These are phyloP conservation scores for Pleurotus djamor DNA, from an alignment of 768 basidiomycete genomes.

Conservation along the genomic window DNA sequence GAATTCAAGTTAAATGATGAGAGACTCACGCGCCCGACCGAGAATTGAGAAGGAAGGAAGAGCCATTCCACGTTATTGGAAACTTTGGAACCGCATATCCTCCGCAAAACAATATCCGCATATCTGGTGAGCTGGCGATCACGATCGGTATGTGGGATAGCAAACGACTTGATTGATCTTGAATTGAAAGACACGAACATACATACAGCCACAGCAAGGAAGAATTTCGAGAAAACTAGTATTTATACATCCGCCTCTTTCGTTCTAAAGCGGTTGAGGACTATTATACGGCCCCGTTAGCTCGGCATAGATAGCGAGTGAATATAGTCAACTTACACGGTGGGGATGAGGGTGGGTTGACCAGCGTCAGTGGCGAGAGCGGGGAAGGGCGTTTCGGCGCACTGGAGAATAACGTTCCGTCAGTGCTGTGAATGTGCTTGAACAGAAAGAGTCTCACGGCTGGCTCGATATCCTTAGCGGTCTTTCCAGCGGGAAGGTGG, in stretches of 20 bases:
- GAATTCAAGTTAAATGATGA: too few species aligned
- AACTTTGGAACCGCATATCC: too few species aligned
- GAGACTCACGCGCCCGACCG: too few species aligned
- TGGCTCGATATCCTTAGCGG: conserved; percentile 24
- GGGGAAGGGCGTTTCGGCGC: conserved; percentile 31
- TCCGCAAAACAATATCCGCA: too few species aligned
- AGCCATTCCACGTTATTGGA: too few species aligned
- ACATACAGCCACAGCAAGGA: background rate
- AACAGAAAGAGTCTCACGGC: conserved; percentile 14
- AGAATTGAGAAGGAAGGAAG: too few species aligned
- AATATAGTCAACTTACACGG: background rate
- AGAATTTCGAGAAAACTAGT: background rate
- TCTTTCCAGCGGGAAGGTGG: conserved; percentile 29
- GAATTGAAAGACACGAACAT: too few species aligned
- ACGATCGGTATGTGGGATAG: too few species aligned
- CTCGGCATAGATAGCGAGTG: background rate
- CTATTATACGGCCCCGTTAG: background rate
- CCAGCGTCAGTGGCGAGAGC: conserved; percentile 24
- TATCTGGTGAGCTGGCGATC: too few species aligned
- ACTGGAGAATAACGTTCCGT: conserved; percentile 16
- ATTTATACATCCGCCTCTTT: background rate
- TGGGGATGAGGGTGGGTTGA: background rate
- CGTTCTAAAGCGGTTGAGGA: background rate
- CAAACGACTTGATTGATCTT: too few species aligned
- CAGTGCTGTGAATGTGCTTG: background rate